Percentiles rank a stretch among this genome's conserved stretches.
These are phyloP conservation scores for Sclerotinia spermophila DNA, from an alignment of 2,329 filamentous ascomycete genomes.

Conservation along the genomic window DNA sequence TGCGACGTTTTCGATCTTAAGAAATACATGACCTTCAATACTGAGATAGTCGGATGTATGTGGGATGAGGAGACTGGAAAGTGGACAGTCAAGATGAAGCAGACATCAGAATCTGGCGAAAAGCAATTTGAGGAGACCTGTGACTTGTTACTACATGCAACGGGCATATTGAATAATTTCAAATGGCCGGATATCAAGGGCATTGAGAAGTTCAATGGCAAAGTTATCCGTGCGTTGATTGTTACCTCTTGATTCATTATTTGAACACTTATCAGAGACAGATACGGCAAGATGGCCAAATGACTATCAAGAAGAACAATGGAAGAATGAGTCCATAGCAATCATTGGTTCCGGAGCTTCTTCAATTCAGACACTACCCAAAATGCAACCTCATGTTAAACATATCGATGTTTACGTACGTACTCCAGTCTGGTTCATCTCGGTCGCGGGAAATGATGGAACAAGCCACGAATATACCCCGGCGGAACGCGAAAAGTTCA, in stretches of 20 bases:
- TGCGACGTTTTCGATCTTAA: constrained; percentile 46
- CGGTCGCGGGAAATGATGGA: constrained; percentile 46
- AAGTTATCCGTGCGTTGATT: constrained; percentile 41
- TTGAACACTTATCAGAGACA: constrained; percentile 1
- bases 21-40: constrained; percentile 52
- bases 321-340: constrained; percentile 37
- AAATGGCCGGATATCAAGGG: constrained; percentile 50
- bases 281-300: constrained; percentile 46
- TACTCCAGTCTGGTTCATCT: constrained; percentile 47
- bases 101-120: constrained; percentile 32
- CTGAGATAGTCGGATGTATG: constrained; percentile 44
- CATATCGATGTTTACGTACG: constrained; percentile 50
- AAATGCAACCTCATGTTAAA: constrained; percentile 42
- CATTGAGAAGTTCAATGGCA: constrained; percentile 45
- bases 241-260: neutral
- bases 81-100: constrained; percentile 48
- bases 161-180: constrained; percentile 31
- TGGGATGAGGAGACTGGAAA: constrained; percentile 48
- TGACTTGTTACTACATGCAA: constrained; percentile 31
- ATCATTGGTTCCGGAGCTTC: constrained; percentile 42
- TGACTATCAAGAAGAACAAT: constrained; percentile 31
- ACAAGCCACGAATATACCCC: constrained; percentile 44
- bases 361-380: constrained; percentile 38
- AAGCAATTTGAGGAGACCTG: constrained; percentile 30
- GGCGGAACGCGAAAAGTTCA: constrained; percentile 43